These are phyloP conservation scores for Penicillium sp. DNA, from an alignment of 2,329 filamentous ascomycete genomes.

Conservation along the genomic window DNA sequence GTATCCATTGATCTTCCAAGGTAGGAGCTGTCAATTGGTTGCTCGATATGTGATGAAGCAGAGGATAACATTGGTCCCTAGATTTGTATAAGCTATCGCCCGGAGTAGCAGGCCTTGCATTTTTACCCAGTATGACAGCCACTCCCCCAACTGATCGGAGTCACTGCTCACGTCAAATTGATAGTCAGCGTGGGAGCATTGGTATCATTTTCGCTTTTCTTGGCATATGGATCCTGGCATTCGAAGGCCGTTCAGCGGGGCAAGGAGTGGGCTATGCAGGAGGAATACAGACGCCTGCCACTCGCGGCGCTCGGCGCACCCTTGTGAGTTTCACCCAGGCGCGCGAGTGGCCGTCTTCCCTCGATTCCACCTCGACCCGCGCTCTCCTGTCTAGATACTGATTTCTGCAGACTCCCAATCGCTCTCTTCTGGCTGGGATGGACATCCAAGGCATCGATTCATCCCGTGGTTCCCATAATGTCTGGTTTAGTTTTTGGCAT, in stretches of 20 bases:
- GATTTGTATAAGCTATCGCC: slow-evolving; percentile 32
- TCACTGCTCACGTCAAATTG: neutral
- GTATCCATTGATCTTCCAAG: slow-evolving; percentile 67
- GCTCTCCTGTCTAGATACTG: neutral
- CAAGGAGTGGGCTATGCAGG: slow-evolving; percentile 58
- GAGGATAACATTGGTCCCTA: neutral
- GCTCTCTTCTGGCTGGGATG: slow-evolving; percentile 53
- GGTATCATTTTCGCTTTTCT: slow-evolving; percentile 61
- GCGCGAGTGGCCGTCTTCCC: neutral
- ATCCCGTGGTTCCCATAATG: slow-evolving; percentile 51
- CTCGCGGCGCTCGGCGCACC: slow-evolving; percentile 70
- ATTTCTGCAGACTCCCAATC: slow-evolving; percentile 39
- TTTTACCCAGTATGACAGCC: slow-evolving; percentile 27
- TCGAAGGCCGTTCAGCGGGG: slow-evolving; percentile 49
- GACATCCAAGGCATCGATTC: slow-evolving; percentile 14
- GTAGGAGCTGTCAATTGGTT: slow-evolving; percentile 34
- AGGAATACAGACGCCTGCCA: slow-evolving; percentile 66
- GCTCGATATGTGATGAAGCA: neutral
- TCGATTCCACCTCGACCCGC: neutral
- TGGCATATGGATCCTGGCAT: slow-evolving; percentile 63
- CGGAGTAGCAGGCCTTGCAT: slow-evolving; percentile 31
- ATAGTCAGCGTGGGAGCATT: slow-evolving; percentile 59
- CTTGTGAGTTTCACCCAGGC: neutral
- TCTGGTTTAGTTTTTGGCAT: slow-evolving; percentile 28
- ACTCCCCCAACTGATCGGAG: neutral